Base-by-base conservation (phyloP, 1,284 basidiomycete species). In the Cryptococcus maquisensis region DNA sequence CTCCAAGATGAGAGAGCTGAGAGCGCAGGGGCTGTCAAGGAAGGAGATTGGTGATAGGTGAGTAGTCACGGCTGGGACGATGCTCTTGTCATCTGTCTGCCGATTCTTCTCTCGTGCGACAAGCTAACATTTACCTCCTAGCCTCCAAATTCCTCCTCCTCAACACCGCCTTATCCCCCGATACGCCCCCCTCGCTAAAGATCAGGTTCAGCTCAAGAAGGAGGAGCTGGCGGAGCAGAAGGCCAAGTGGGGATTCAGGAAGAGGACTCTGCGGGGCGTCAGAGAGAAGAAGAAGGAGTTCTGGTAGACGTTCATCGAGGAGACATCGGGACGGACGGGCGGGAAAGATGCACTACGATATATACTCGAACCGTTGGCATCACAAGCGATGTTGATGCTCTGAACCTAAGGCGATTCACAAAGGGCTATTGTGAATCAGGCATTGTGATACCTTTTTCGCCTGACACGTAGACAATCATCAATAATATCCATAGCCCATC, bases 221-320 rank as follows among this genome's bases (percentile, higher is more conserved):
- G 49, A 54, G 21, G 56, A 49, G 35, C 47, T 65, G 48, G 60
- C 57, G 37, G 43, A 49, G 20, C 61, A 62, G 37, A 64, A 70
- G 50, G 51, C 55, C 5, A 55, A 43, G 15, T 75, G 74, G 72
- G 66, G 69, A 24, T 66, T 60, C 51, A 64, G 59, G 38, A 73
- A 73, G 61, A 55, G 60, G 15, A 47, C 71, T 20, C 52, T 59
- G 5, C 57, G 71, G 41, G 72, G 59, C 26, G 56, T 65, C 49
- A 68, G 71, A 55, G 57, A 66, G 60, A 63, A 61, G 54, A 64
- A 72, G 57, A 74, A 65, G 63, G 60, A 59, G 40, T 69, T 68
- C 54, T 75, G 74, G 74, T 75, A 71, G 61, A 23, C 46, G 0
- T 23, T 7, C n/a, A n/a, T 37, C n/a, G 15, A 42, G 5, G 3